phyloP scores from a whole-genome alignment of 106 monocot genomes.

The Apostasia ramifera region DNA sequence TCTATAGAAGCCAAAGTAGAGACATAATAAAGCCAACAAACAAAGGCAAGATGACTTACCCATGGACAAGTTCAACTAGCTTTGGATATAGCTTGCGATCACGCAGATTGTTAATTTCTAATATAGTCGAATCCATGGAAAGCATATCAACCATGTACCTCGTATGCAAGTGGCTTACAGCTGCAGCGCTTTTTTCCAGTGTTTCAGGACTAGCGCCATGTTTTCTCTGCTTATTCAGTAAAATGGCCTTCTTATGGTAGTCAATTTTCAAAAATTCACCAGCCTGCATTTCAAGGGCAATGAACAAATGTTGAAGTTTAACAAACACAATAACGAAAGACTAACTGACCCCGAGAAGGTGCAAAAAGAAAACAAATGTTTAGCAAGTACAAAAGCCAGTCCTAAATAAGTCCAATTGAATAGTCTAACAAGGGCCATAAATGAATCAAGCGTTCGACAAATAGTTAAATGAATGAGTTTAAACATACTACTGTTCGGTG shows the following conservation, averaged over 20 bases:
- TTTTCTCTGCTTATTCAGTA: slow-evolving; percentile 78
- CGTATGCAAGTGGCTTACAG: slow-evolving; percentile 87
- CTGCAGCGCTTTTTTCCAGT: slow-evolving; percentile 63
- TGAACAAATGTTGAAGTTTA: not conserved
- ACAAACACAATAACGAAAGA: not conserved
- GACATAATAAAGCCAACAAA: not conserved
- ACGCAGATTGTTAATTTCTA: slow-evolving; percentile 78
- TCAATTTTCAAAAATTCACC: slow-evolving; percentile 82
- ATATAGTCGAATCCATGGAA: slow-evolving; percentile 90
- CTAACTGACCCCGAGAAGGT: too few species aligned
- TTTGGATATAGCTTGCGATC: slow-evolving; percentile 73
- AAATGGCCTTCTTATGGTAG: slow-evolving; percentile 68
- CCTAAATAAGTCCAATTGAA: too few species aligned
- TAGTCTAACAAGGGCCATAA: too few species aligned
- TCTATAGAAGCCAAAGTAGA: not conserved
- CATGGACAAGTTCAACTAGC: slow-evolving; percentile 62
- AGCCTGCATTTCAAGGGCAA: slow-evolving; percentile 33
- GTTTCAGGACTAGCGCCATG: slow-evolving; percentile 34
- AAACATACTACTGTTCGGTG: too few species aligned
- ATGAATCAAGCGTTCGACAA: too few species aligned
- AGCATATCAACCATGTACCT: slow-evolving; percentile 92
- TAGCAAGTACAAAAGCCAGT: too few species aligned
- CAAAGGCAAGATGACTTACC: slow-evolving; percentile 33
- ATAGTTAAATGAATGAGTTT: too few species aligned
- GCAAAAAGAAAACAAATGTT: too few species aligned